Percentiles rank a stretch among this genome's conserved stretches.
phyloP scores from a whole-genome alignment of 257 asterid species.

The Coffea eugenioides region DNA sequence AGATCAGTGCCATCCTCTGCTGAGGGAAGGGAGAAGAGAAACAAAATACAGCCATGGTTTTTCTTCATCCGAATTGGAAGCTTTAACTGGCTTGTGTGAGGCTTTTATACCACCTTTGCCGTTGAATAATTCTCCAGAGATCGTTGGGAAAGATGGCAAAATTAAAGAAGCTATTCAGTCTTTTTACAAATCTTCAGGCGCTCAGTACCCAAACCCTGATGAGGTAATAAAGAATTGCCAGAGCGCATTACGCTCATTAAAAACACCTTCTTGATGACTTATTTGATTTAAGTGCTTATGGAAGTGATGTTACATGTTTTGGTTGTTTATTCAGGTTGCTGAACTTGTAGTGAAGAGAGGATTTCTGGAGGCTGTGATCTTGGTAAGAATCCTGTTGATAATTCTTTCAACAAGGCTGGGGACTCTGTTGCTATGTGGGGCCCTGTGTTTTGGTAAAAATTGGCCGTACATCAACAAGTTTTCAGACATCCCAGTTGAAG shows the following conservation, averaged over 20 bases:
- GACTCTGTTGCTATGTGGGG: too few species aligned
- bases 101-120: too few species aligned
- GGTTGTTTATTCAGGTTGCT: slow-evolving; percentile 47
- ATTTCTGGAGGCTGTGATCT: slow-evolving; percentile 40
- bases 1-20: slow-evolving; percentile 50
- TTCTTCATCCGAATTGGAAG: too few species aligned
- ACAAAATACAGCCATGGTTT: too few species aligned
- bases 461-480: too few species aligned
- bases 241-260: too few species aligned
- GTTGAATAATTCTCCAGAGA: slow-evolving; percentile 19
- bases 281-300: not conserved
- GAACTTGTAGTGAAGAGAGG: slow-evolving; percentile 48
- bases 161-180: slow-evolving; percentile 24
- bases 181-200: slow-evolving; percentile 44
- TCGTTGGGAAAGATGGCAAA: slow-evolving; percentile 4
- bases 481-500: too few species aligned
- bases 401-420: too few species aligned
- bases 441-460: too few species aligned
- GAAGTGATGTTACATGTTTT: not conserved
- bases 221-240: slow-evolving; percentile 42
- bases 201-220: slow-evolving; percentile 75
- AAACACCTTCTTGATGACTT: not conserved
- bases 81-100: too few species aligned
- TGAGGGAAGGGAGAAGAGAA: slow-evolving; percentile 64
- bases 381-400: slow-evolving; percentile 43